phyloP scores from a whole-genome alignment of 768 basidiomycete species.

The Steccherinum ochraceum region DNA sequence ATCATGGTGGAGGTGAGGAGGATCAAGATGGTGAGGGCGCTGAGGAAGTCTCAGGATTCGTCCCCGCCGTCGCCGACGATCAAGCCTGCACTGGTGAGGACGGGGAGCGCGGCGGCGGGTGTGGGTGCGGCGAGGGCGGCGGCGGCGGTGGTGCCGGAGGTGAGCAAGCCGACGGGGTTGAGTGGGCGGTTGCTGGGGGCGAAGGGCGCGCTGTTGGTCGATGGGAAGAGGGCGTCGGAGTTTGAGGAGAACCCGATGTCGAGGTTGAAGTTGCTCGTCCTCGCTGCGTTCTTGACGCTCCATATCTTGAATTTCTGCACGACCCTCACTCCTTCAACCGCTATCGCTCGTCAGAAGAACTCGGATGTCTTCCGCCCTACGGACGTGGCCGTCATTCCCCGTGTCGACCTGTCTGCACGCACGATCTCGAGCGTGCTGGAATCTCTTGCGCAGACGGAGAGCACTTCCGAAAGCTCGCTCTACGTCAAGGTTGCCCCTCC shows the following conservation, averaged over 20 bases:
- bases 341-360: constrained; percentile 40
- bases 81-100: constrained; percentile 1
- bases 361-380: constrained; percentile 17
- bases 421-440: constrained; percentile 53
- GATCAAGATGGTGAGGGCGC: constrained; percentile 54
- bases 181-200: constrained; percentile 33
- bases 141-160: constrained; percentile 1
- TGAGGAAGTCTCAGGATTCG: constrained; percentile 18
- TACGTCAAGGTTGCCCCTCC: constrained; percentile 61
- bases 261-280: constrained; percentile 83
- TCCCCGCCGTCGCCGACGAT: constrained; percentile 25
- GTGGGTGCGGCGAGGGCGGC: not conserved
- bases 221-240: constrained; percentile 33
- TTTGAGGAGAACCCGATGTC: constrained; percentile 78
- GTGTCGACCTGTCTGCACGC: constrained; percentile 66
- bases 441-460: constrained; percentile 39
- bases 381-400: constrained; percentile 30
- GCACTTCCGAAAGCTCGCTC: constrained; percentile 31
- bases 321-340: constrained; percentile 70
- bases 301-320: constrained; percentile 93
- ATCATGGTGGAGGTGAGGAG: constrained; percentile 91
- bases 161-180: constrained; percentile 19
- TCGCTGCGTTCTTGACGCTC: constrained; percentile 84
- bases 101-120: not conserved
- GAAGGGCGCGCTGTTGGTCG: constrained; percentile 43